Percentiles rank a stretch among this genome's conserved stretches.
Conservation (phyloP, 2,329 filamentous ascomycete species). For the Cephalotrichum gorgonifer region DNA sequence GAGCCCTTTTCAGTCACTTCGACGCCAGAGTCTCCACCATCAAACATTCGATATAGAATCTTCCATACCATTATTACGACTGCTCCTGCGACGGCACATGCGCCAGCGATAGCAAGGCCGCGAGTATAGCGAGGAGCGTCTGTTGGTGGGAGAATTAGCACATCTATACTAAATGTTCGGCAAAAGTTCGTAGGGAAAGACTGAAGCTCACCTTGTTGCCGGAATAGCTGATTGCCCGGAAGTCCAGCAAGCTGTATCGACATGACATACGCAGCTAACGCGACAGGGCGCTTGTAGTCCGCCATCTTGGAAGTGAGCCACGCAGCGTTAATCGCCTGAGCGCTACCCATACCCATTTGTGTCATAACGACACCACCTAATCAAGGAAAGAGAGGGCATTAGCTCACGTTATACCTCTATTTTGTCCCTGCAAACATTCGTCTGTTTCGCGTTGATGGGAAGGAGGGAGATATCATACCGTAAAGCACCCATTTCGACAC, state of each 20-base stretch:
- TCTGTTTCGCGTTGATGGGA: neutral
- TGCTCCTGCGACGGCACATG: constrained; percentile 14
- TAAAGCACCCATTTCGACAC: constrained; percentile 17
- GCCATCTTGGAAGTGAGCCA: constrained; percentile 19
- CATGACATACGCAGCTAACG: constrained; percentile 19
- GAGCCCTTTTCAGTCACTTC: constrained; percentile 6
- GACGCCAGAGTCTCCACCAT: constrained; percentile 15
- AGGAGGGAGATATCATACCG: constrained; percentile 5
- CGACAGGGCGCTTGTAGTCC: constrained; percentile 17
- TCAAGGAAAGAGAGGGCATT: neutral
- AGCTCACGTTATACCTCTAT: neutral
- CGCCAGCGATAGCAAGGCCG: constrained; percentile 15
- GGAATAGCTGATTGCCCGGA: constrained; percentile 18
- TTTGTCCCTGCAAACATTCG: too few species aligned
- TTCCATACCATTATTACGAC: constrained; percentile 18
- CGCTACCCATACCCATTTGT: constrained; percentile 20
- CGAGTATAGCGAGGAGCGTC: constrained; percentile 16
- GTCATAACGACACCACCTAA: constrained; percentile 18
- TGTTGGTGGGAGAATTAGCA: constrained; percentile 1
- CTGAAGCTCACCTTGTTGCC: constrained; percentile 12
- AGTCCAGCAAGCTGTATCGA: constrained; percentile 19
- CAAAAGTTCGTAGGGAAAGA: too few species aligned
- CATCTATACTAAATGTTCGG: too few species aligned
- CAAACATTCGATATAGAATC: constrained; percentile 16
- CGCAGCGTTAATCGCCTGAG: constrained; percentile 18